Base-by-base conservation (phyloP, 805 yeast genomes). In the Alloascoidea hylecoeti region DNA sequence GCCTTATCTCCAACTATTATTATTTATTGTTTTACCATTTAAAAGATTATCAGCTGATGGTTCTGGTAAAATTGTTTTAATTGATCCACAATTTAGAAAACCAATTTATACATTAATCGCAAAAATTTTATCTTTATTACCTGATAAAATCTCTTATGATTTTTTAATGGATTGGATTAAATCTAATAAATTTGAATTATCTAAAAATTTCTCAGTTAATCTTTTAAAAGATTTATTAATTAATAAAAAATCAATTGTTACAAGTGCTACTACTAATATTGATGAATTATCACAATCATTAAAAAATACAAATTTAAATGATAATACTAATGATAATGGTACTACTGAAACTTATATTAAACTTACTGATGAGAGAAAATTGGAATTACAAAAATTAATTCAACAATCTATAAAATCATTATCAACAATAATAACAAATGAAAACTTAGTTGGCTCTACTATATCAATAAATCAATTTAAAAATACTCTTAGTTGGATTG, bases 71-170 rank as follows among this genome's bases (percentile, higher is more conserved):
- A n/a, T n/a, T n/a, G n/a, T n/a, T n/a, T n/a, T n/a, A n/a, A n/a
- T n/a, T n/a, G n/a, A n/a, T n/a, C 82, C 1, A 75, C 75, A 46
- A 49, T 83, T 2, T 57, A 49, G 58, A 84, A 13, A 50, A 64
- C 16, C 84, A 83, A 49, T 66, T 84, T 1, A 60, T 89, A 37
- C 58, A 62, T 18, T 62, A 69, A 38, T 80, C 88, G 49, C 88
- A 89, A 66, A 30, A 68, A 69, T 32, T 70, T 72, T 16, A 74
- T 75, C 46, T 64, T 77, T 16, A 73, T 74, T 2, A 57, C 9
- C 13, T n/a, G 30, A 23, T 9, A n/a, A 23, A 9, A 9, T 23
- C 30, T 23, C 30, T 9, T 23, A 23, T 23, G n/a, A 23, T 9
- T 23, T 23, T 23, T 9, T 23, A 9, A 23, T 9, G 30, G n/a